These are phyloP conservation scores for Ascochyta rabiei DNA, from an alignment of 2,329 filamentous ascomycete genomes.

Conservation along the genomic window DNA sequence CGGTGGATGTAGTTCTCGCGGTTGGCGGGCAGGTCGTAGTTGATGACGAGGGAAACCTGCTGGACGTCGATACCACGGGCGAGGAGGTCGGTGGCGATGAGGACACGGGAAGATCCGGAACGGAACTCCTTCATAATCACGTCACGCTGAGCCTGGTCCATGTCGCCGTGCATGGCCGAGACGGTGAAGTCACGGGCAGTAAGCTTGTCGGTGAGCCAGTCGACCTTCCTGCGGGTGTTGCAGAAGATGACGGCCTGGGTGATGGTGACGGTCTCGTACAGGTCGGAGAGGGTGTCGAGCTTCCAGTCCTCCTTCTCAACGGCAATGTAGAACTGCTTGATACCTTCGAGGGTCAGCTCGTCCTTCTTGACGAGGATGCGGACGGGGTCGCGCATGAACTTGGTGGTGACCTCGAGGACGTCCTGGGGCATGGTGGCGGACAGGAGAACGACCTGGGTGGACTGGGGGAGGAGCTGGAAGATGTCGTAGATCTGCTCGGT, in stretches of 20 bases:
- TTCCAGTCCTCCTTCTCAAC: slow-evolving; percentile 99
- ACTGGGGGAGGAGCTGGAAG: slow-evolving; percentile 97
- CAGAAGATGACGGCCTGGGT: slow-evolving; percentile 99
- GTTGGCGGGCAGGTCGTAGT: slow-evolving; percentile 99
- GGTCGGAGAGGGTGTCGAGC: slow-evolving; percentile 96
- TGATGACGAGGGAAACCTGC: slow-evolving; percentile 99
- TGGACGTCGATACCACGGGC: slow-evolving; percentile 99
- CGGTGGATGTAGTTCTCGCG: slow-evolving; percentile 99
- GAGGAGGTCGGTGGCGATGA: slow-evolving; percentile 96
- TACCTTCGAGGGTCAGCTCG: slow-evolving; percentile 98
- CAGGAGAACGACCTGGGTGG: slow-evolving; percentile 96
- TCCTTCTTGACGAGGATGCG: slow-evolving; percentile 99
- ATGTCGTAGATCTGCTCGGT: slow-evolving; percentile 99
- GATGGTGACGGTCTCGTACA: slow-evolving; percentile 99
- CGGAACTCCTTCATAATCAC: slow-evolving; percentile 99
- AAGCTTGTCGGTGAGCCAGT: slow-evolving; percentile 99
- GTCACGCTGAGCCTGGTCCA: slow-evolving; percentile 97
- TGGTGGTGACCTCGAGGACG: slow-evolving; percentile 98
- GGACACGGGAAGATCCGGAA: slow-evolving; percentile 95
- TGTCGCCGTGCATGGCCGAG: slow-evolving; percentile 99
- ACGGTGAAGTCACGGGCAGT: slow-evolving; percentile 98
- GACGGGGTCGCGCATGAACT: slow-evolving; percentile 99
- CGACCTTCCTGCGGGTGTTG: slow-evolving; percentile 99
- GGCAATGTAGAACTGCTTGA: slow-evolving; percentile 99
- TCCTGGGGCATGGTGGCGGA: slow-evolving; percentile 99